These are phyloP conservation scores for Cladophialophora psammophila DNA, from an alignment of 2,329 filamentous ascomycete genomes.

Conservation along the genomic window DNA sequence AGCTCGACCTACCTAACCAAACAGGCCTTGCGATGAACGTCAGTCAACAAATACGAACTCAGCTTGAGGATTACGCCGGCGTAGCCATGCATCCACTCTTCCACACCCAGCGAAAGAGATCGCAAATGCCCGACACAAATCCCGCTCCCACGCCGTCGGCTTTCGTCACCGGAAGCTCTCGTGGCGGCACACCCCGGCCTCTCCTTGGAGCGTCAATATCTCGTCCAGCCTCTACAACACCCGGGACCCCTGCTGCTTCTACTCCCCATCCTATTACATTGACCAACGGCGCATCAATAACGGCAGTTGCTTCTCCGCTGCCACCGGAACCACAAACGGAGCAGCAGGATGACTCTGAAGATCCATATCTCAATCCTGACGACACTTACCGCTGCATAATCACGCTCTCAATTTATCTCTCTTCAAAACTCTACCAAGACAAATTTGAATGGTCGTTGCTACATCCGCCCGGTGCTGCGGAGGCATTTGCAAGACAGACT, in stretches of 20 bases:
- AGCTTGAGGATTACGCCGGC: constrained; percentile 94
- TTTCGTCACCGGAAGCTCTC: constrained; percentile 53
- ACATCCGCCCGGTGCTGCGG: constrained; percentile 88
- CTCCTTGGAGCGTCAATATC: constrained; percentile 38
- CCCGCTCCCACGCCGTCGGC: constrained; percentile 44
- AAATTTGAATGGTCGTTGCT: constrained; percentile 97
- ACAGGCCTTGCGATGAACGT: constrained; percentile 76
- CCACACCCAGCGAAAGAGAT: constrained; percentile 61
- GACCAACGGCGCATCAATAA: constrained; percentile 58
- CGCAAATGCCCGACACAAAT: constrained; percentile 43
- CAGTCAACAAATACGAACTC: constrained; percentile 90
- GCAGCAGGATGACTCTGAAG: constrained; percentile 25
- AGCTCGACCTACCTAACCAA: constrained; percentile 86
- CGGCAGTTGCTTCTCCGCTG: constrained; percentile 72
- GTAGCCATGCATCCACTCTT: constrained; percentile 94
- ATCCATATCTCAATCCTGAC: constrained; percentile 75
- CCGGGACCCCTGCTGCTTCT: constrained; percentile 46
- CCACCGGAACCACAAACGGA: constrained; percentile 40
- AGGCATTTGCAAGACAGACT: constrained; percentile 89
- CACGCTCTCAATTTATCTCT: constrained; percentile 86
- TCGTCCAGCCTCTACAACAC: constrained; percentile 38
- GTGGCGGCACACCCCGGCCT: constrained; percentile 59
- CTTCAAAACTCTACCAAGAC: constrained; percentile 91
- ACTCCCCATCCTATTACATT: constrained; percentile 60
- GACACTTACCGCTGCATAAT: constrained; percentile 95